Conservation (phyloP, 2,329 filamentous ascomycete genomes). For the Bipolaris oryzae region DNA sequence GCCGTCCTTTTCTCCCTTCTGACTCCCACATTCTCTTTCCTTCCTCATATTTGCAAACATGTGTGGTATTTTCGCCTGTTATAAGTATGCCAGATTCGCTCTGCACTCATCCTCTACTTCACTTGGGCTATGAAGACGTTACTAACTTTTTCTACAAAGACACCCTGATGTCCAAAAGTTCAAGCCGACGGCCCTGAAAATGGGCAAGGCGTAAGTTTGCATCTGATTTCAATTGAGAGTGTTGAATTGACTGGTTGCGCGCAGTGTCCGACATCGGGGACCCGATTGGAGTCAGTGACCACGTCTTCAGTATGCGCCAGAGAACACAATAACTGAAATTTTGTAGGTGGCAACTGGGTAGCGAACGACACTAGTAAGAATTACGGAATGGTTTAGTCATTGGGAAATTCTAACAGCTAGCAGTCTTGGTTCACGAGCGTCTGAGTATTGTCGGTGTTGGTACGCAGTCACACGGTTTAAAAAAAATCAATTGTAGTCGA, state of each 20-base stretch:
- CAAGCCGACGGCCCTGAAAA: conserved; percentile 90
- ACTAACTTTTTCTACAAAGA: conserved; percentile 43
- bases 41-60: conserved; percentile 60
- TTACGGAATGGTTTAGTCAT: background rate
- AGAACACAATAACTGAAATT: conserved; percentile 41
- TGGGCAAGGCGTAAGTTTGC: conserved; percentile 84
- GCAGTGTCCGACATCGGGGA: conserved; percentile 89
- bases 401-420: conserved; percentile 27
- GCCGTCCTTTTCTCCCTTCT: conserved; percentile 6
- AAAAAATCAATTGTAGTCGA: conserved; percentile 2
- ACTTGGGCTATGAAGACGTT: conserved; percentile 8
- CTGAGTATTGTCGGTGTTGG: conserved; percentile 96
- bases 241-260: conserved; percentile 45
- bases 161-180: conserved; percentile 96
- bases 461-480: conserved; percentile 56
- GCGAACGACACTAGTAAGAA: conserved; percentile 84
- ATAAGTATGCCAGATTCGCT: conserved; percentile 63
- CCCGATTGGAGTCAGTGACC: conserved; percentile 90
- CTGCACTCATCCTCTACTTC: conserved; percentile 30
- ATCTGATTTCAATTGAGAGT: background rate
- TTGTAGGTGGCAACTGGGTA: conserved; percentile 81
- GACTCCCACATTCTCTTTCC: conserved; percentile 12
- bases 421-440: conserved; percentile 91
- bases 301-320: conserved; percentile 34
- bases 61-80: conserved; percentile 98